Percentiles rank a stretch among this genome's conserved stretches.
Conservation (phyloP, 129 eudicot genomes). For the Artemisia argyi region DNA sequence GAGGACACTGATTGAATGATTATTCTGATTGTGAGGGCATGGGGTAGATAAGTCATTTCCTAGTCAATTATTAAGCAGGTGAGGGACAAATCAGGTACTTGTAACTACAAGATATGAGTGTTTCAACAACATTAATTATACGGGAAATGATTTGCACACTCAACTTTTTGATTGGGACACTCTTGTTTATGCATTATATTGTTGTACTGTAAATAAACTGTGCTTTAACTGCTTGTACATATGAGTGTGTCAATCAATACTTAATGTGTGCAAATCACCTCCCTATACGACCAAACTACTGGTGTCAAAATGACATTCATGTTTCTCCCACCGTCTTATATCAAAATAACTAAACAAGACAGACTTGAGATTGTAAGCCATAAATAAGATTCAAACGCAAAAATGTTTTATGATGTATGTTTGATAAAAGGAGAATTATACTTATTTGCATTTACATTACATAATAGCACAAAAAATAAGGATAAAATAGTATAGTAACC, state of each 20-base stretch:
- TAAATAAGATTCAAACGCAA: too few species aligned
- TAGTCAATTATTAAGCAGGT: slow-evolving; percentile 34
- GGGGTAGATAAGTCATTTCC: slow-evolving; percentile 27
- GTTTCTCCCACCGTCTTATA: slow-evolving; percentile 1
- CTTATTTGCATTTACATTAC: slow-evolving; percentile 23
- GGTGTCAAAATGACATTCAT: slow-evolving; percentile 10
- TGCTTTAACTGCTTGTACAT: too few species aligned
- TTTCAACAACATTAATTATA: slow-evolving; percentile 19
- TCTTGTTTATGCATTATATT: too few species aligned
- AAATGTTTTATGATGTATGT: too few species aligned
- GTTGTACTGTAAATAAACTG: too few species aligned
- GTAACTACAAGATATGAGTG: slow-evolving; percentile 10
- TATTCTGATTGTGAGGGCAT: slow-evolving; percentile 27
- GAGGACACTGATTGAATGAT: slow-evolving; percentile 27
- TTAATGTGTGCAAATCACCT: too few species aligned
- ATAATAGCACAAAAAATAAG: slow-evolving; percentile 9
- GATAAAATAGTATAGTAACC: slow-evolving; percentile 11
- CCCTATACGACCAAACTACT: slow-evolving; percentile 34
- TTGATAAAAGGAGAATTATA: too few species aligned
- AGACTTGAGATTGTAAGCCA: too few species aligned
- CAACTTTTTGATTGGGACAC: too few species aligned
- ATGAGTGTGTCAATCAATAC: too few species aligned
- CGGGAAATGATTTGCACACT: too few species aligned
- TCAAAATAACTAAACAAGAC: too few species aligned
- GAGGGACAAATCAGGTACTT: slow-evolving; percentile 25